phyloP scores from a whole-genome alignment of 2,329 filamentous ascomycete genomes.

The Scedosporium boydii region DNA sequence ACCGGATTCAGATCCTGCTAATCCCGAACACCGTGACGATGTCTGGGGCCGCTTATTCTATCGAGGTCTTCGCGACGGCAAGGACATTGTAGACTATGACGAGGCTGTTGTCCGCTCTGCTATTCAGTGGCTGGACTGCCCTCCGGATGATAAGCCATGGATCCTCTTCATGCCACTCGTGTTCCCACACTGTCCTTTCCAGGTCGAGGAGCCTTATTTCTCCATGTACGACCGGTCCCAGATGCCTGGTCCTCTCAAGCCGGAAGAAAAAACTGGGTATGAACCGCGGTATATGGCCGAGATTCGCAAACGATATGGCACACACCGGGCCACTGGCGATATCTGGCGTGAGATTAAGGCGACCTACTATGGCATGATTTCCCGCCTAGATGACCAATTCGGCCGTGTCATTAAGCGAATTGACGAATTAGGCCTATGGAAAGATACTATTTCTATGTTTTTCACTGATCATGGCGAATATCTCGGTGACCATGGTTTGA shows the following conservation, averaged over 20 bases:
- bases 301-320: constrained; percentile 28
- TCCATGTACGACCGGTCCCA: constrained; percentile 30
- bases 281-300: constrained; percentile 30
- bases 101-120: constrained; percentile 30
- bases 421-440: constrained; percentile 24
- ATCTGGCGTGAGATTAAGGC: constrained; percentile 33
- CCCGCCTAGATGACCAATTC: constrained; percentile 34
- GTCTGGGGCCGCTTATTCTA: constrained; percentile 32
- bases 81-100: constrained; percentile 32
- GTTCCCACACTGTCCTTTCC: constrained; percentile 36
- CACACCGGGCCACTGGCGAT: constrained; percentile 26
- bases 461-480: constrained; percentile 37
- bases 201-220: constrained; percentile 37
- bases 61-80: constrained; percentile 25
- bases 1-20: constrained; percentile 18
- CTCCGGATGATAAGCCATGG: constrained; percentile 29
- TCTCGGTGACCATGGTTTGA: constrained; percentile 34
- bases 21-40: constrained; percentile 17
- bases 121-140: constrained; percentile 31
- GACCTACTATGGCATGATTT: constrained; percentile 37
- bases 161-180: constrained; percentile 31
- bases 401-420: constrained; percentile 25
- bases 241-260: constrained; percentile 11
- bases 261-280: constrained; percentile 26
- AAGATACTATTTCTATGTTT: constrained; percentile 31